Conservation (phyloP, 129 eudicot species). For the Kitagawia praeruptora region DNA sequence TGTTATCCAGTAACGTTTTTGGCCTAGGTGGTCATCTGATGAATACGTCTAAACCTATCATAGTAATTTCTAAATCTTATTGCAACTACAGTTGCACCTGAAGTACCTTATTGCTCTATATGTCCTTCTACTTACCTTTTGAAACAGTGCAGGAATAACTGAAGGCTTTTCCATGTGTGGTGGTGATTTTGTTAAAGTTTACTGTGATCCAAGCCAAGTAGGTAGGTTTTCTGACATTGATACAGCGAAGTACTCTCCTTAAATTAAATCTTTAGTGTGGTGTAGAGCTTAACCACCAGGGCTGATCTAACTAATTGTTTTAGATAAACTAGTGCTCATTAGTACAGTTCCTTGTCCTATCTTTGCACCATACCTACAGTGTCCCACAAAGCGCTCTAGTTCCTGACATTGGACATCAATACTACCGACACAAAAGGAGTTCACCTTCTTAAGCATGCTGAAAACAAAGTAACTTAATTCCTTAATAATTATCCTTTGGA, state of each 20-base stretch:
- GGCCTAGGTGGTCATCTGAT: neutral
- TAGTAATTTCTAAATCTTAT: neutral
- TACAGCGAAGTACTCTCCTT: neutral
- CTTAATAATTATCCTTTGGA: too few species aligned
- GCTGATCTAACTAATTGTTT: neutral
- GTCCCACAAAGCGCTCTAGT: neutral
- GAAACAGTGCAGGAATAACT: slow-evolving; percentile 92
- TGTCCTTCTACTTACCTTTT: slow-evolving; percentile 7
- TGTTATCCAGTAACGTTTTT: neutral
- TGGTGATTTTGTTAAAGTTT: slow-evolving; percentile 96
- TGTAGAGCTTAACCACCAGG: neutral
- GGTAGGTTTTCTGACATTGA: slow-evolving; percentile 36
- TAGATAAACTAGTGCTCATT: neutral
- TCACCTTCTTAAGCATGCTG: too few species aligned
- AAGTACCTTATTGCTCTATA: neutral
- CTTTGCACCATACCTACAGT: neutral
- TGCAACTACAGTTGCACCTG: neutral
- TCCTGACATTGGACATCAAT: neutral
- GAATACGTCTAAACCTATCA: neutral
- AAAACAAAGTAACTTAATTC: too few species aligned
- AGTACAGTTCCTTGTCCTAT: neutral
- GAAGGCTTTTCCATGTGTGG: slow-evolving; percentile 99
- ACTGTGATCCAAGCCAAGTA: slow-evolving; percentile 74
- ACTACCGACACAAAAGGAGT: neutral
- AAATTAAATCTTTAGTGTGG: neutral